Conservation (phyloP, 169 alveolate species). For the Plasmodium gallinaceum region DNA sequence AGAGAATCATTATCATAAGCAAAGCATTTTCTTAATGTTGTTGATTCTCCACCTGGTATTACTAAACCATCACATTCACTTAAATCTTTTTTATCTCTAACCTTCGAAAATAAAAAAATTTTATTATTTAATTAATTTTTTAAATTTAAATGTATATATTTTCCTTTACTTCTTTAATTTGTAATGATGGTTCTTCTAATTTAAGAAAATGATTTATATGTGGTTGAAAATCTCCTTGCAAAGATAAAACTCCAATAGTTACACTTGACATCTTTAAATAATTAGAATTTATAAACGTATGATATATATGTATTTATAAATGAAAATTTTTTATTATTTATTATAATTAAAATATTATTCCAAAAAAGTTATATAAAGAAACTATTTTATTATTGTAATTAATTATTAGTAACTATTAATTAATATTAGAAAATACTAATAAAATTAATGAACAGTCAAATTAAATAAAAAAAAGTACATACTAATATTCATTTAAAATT, state of each 20-base stretch:
- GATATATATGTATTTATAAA: not conserved
- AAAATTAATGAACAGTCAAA: too few relatives aligned
- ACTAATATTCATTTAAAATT: too few relatives aligned
- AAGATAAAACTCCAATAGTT: conserved; percentile 64
- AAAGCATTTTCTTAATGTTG: conserved; percentile 47
- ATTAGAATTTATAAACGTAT: too few relatives aligned
- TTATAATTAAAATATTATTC: too few relatives aligned
- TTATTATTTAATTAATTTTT: not conserved
- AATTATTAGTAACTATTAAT: not conserved
- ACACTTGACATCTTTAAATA: conserved; percentile 15
- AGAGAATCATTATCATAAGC: conserved; percentile 66
- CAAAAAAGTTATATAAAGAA: not conserved
- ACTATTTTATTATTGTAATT: not conserved
- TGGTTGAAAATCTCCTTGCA: conserved; percentile 67
- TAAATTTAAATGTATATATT: not conserved
- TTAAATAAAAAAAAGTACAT: too few relatives aligned
- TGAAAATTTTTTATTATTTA: not conserved
- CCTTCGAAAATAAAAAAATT: conserved; percentile 16
- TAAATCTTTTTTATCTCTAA: conserved; percentile 34
- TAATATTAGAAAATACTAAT: not conserved
- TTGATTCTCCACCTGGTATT: conserved; percentile 75
- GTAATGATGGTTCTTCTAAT: conserved; percentile 37
- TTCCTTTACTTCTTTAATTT: conserved; percentile 16
- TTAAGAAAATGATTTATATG: conserved; percentile 54
- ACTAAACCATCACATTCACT: conserved; percentile 59